These are phyloP conservation scores for Chaetomiaceae sp. DNA, from an alignment of 2,329 filamentous ascomycete species.

Conservation along the genomic window DNA sequence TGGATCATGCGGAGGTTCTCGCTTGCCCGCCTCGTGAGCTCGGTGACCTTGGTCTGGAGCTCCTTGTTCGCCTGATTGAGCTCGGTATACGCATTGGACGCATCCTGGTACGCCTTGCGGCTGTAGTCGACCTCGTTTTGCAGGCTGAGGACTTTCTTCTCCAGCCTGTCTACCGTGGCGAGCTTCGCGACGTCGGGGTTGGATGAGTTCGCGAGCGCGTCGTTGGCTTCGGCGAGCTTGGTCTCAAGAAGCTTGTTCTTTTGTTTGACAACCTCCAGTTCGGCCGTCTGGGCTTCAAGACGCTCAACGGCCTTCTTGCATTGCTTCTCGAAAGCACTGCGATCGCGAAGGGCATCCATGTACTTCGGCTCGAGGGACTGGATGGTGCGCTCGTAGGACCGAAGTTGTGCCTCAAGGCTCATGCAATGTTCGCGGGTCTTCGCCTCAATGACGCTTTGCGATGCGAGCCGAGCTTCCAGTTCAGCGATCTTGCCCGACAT, in stretches of 20 bases:
- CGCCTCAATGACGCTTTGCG: conserved; percentile 28
- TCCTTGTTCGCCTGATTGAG: conserved; percentile 30
- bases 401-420: conserved; percentile 42
- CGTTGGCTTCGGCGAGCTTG: conserved; percentile 35
- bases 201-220: conserved; percentile 34
- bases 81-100: conserved; percentile 45
- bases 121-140: conserved; percentile 53
- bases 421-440: conserved; percentile 37
- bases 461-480: conserved; percentile 35
- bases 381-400: conserved; percentile 43
- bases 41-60: conserved; percentile 39
- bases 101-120: conserved; percentile 55
- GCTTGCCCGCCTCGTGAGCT: conserved; percentile 41
- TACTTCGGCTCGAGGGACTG: conserved; percentile 44
- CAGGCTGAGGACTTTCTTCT: conserved; percentile 35
- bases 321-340: conserved; percentile 44
- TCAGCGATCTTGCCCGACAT: conserved; percentile 38
- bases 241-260: conserved; percentile 36
- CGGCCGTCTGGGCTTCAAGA: conserved; percentile 36
- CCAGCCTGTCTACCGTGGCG: conserved; percentile 36
- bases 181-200: conserved; percentile 38
- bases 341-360: conserved; percentile 49
- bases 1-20: conserved; percentile 47
- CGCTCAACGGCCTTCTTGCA: conserved; percentile 36
- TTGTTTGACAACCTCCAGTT: conserved; percentile 37